Base-by-base conservation (phyloP, 1,284 basidiomycete species). In the Stygiomarasmius scandens region DNA sequence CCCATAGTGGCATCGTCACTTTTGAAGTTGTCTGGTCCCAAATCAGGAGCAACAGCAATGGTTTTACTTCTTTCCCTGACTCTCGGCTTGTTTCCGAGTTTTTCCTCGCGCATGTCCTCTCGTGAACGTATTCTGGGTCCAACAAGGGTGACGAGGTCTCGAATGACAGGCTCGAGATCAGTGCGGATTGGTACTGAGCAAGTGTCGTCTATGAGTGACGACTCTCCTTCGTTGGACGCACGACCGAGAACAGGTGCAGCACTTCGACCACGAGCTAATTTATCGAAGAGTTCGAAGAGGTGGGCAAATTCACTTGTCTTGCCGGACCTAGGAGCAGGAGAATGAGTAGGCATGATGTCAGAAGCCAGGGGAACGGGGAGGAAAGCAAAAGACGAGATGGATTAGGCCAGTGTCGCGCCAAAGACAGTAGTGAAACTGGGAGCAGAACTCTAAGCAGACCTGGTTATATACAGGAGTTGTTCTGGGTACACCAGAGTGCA, bases 211-310 rank as follows among this genome's bases (percentile, higher is more conserved):
- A 32, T 5, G 12, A 32, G 29, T 6, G 29, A 32, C 29, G 29
- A 32, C 29, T 32, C 29, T 32, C 29, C 29, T 32, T 12, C n/a
- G n/a, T n/a, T n/a, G n/a, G n/a, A n/a, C n/a, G n/a, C n/a, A n/a
- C n/a, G n/a, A n/a, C n/a, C n/a, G n/a, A n/a, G n/a, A 23, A 24
- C 46, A 25, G 59, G 52, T 24, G 54, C 49, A 46, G 61, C 59
- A n/a, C 69, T 69, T 23, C 72, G 63, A 44, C 76, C 71, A 58
- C 73, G 74, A 9, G 78, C 74, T 36, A 86, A 75, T 48, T 74
- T 76, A 49, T 84, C 77, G 64, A 86, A 85, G 56, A 85, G 71
- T 54, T 80, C 74, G 56, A 82, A 79, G 48, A 86, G 76, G 52
- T 74, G 73, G 0, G 80, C 78, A 60, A 83, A 81, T 53, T 86